A percentile compares a stretch with the other conserved stretches of the same genome.
phyloP scores from a whole-genome alignment of 2,329 filamentous ascomycete genomes.

The Aureobasidium sp. region DNA sequence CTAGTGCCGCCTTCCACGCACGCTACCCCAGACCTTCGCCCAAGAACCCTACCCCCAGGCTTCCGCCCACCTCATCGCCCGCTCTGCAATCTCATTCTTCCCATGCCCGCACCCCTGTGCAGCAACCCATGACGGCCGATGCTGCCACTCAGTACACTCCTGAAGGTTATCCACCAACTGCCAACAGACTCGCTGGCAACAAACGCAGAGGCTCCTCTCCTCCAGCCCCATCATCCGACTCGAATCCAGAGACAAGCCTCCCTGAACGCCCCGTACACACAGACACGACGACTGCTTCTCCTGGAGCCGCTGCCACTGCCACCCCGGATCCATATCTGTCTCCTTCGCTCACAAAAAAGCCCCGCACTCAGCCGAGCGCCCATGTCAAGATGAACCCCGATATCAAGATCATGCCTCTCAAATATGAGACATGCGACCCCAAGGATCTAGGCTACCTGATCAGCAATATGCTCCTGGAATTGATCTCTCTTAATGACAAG shows the following conservation, averaged over 20 bases:
- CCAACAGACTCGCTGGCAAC: slow-evolving; percentile 13
- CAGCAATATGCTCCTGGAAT: slow-evolving; percentile 88
- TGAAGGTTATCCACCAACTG: slow-evolving; percentile 40
- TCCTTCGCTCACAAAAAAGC: slow-evolving; percentile 6
- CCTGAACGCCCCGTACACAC: not conserved
- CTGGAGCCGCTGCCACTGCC: not conserved
- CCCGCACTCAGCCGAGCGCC: slow-evolving; percentile 28
- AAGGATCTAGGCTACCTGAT: slow-evolving; percentile 88
- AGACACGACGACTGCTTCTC: not conserved
- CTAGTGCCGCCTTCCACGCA: slow-evolving; percentile 21
- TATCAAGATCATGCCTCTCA: slow-evolving; percentile 56
- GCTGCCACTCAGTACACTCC: slow-evolving; percentile 50
- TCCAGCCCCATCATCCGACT: slow-evolving; percentile 23
- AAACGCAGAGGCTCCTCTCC: slow-evolving; percentile 28
- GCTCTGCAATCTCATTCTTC: not conserved
- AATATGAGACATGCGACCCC: slow-evolving; percentile 74
- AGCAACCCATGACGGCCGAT: slow-evolving; percentile 33
- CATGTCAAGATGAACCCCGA: slow-evolving; percentile 32
- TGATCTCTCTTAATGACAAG: slow-evolving; percentile 87
- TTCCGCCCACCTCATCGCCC: slow-evolving; percentile 7
- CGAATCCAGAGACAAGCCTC: slow-evolving; percentile 19
- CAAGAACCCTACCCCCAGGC: not conserved
- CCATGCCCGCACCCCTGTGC: slow-evolving; percentile 14
- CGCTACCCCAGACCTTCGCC: slow-evolving; percentile 4
- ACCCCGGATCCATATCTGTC: not conserved